These are phyloP conservation scores for Cytospora paraplurivora DNA, from an alignment of 2,329 filamentous ascomycete species.

Conservation along the genomic window DNA sequence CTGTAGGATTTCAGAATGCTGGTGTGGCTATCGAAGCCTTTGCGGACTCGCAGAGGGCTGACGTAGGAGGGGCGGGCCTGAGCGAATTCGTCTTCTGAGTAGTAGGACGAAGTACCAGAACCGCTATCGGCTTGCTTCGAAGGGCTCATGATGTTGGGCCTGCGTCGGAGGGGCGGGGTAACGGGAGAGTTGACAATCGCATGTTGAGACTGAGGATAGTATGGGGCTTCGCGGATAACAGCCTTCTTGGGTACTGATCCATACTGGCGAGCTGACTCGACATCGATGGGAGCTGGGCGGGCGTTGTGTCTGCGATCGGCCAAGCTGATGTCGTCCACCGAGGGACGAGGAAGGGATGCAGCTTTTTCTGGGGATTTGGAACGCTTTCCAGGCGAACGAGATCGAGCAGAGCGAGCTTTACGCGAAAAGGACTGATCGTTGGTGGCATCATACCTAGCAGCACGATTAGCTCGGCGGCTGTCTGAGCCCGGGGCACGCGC, in stretches of 20 bases:
- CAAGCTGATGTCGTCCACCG: slow-evolving; percentile 5
- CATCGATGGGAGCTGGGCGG: slow-evolving; percentile 16
- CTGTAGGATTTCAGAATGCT: slow-evolving; percentile 20
- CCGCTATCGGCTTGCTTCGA: slow-evolving; percentile 29
- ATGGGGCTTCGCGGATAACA: slow-evolving; percentile 11
- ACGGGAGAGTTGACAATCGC: slow-evolving; percentile 11
- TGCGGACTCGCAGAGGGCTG: slow-evolving; percentile 36
- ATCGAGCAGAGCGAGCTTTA: slow-evolving; percentile 27
- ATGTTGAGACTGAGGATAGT: slow-evolving; percentile 7
- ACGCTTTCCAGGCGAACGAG: slow-evolving; percentile 33
- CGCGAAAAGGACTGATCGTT: slow-evolving; percentile 9
- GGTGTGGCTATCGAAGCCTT: slow-evolving; percentile 26
- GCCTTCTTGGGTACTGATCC: slow-evolving; percentile 18
- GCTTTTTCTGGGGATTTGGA: slow-evolving; percentile 26
- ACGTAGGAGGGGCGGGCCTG: slow-evolving; percentile 29
- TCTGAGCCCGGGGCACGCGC: slow-evolving; percentile 3
- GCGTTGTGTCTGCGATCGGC: slow-evolving; percentile 14
- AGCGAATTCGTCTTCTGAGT: slow-evolving; percentile 36
- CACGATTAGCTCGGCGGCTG: slow-evolving; percentile 10
- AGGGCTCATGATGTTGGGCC: slow-evolving; percentile 20
- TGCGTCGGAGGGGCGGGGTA: slow-evolving; percentile 21
- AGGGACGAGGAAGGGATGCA: slow-evolving; percentile 4
- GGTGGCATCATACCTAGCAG: not conserved
- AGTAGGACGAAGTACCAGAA: slow-evolving; percentile 35
- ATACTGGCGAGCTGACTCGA: slow-evolving; percentile 22